Evolutionary conservation across 2,329 filamentous ascomycete genomes (phyloP), one percentile per base, ranked within the genome.

Genomic region (Aureobasidium melanogenum): DNA sequence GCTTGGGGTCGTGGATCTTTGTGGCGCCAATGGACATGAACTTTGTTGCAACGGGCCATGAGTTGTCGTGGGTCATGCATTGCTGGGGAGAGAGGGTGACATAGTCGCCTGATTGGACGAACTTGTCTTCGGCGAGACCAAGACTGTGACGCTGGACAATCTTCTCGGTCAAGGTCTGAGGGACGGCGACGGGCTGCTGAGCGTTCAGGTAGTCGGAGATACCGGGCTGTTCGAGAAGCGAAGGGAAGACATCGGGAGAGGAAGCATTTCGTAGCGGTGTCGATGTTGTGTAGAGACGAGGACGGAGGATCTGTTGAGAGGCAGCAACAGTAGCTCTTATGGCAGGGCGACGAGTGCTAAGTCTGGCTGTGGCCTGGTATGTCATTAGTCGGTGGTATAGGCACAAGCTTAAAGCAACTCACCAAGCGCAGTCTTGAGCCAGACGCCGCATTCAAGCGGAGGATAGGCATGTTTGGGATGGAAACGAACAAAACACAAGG

Each of bases 131-230:
- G 1, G 88, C 75, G 1, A 96, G 82, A 10, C 86, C 89, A n/a
- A 91, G 80, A 0, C 90, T 82, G 73, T 96, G 87, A 17, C 81
- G 77, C 73, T 97, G 92, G 0, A 96, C 87, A 63, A 97, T 96
- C 79, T 96, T 96, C 73, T 97, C 92, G 2, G 89, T 94, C 56
- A 96, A 75, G 2, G 89, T 97, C 75, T 96, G 91, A 0, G 89
- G 83, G 2, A 75, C 74, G 19, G 69, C 67, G 26, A 73, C 71
- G 30, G 77, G 67, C 39, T 69, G 71, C 19, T 74, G 82, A 24
- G 66, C 66, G 43, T 88, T 85, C 65, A 95, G 84, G 64, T 96
- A 83, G 63, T 91, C 86, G 67, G 88, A 84, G 17, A 91, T 77
- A 5, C 75, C 69, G 2, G 81, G 73, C 64, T 82, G 82, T 63